Percentiles rank a stretch among this genome's conserved stretches.
These are phyloP conservation scores for Apiospora arundinis DNA, from an alignment of 2,329 filamentous ascomycete genomes.

Conservation along the genomic window DNA sequence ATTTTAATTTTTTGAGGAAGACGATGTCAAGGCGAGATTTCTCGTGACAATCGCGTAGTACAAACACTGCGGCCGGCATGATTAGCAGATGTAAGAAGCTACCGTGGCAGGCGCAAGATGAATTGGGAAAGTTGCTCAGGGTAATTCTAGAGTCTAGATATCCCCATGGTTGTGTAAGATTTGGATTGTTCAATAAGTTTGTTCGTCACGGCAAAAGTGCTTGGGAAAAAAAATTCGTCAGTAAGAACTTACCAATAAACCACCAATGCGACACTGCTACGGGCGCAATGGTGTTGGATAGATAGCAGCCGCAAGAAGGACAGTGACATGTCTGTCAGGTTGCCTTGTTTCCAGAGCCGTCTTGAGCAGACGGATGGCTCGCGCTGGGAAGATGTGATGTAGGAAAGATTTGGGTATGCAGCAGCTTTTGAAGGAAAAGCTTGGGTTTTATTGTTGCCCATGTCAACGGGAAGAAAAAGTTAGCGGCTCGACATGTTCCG, in stretches of 20 bases:
- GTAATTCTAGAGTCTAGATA: slow-evolving; percentile 57
- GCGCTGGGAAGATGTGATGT: slow-evolving; percentile 5
- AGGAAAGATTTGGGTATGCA: not conserved
- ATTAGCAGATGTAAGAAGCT: not conserved
- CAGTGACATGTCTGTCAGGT: not conserved
- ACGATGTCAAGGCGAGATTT: not conserved
- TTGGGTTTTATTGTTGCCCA: slow-evolving; percentile 12
- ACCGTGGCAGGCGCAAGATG: not conserved
- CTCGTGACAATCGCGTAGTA: not conserved
- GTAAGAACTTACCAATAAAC: slow-evolving; percentile 17
- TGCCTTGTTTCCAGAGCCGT: not conserved
- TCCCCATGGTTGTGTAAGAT: slow-evolving; percentile 66
- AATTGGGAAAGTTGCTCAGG: slow-evolving; percentile 54
- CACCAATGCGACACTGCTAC: slow-evolving; percentile 11
- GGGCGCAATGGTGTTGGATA: slow-evolving; percentile 23
- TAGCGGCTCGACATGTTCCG: slow-evolving; percentile 15
- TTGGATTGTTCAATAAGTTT: slow-evolving; percentile 65
- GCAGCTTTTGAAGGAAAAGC: not conserved
- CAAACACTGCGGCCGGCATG: not conserved
- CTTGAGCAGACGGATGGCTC: not conserved
- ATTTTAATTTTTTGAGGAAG: not conserved
- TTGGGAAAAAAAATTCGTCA: slow-evolving; percentile 7
- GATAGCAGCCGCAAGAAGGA: slow-evolving; percentile 15
- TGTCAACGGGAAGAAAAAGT: slow-evolving; percentile 9
- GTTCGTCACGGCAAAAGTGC: slow-evolving; percentile 50